phyloP scores from a whole-genome alignment of 1,284 basidiomycete species.

The Apiotrichum gamsii region DNA sequence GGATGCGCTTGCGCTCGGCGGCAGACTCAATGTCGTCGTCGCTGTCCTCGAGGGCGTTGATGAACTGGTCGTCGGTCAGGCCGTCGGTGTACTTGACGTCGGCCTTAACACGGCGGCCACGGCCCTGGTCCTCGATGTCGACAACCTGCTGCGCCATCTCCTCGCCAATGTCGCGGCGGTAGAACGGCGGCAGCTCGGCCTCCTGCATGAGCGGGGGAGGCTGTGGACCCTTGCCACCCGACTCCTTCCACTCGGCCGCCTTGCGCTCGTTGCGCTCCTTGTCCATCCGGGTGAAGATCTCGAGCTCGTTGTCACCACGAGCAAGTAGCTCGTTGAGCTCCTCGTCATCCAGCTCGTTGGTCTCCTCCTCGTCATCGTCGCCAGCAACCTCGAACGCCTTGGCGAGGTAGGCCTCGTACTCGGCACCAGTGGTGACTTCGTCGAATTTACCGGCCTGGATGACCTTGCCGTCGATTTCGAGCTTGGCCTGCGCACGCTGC shows the following conservation, averaged over 20 bases:
- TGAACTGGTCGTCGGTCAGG: slow-evolving; percentile 88
- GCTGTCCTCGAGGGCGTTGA: slow-evolving; percentile 79
- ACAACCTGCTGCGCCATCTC: slow-evolving; percentile 46
- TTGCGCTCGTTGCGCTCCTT: slow-evolving; percentile 68
- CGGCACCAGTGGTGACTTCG: slow-evolving; percentile 95
- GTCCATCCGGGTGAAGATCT: slow-evolving; percentile 80
- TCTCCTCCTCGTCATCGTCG: slow-evolving; percentile 87
- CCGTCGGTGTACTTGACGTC: slow-evolving; percentile 93
- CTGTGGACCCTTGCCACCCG: slow-evolving; percentile 70
- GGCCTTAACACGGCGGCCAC: slow-evolving; percentile 74
- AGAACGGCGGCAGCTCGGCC: slow-evolving; percentile 87
- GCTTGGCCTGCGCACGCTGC: slow-evolving; percentile 87
- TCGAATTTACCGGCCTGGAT: slow-evolving; percentile 99
- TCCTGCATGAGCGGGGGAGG: slow-evolving; percentile 77
- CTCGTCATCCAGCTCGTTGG: slow-evolving; percentile 93
- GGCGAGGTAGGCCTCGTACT: slow-evolving; percentile 91
- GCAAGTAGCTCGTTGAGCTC: slow-evolving; percentile 93
- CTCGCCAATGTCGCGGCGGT: slow-evolving; percentile 57
- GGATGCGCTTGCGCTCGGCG: slow-evolving; percentile 33
- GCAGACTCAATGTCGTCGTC: slow-evolving; percentile 64
- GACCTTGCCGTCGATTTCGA: slow-evolving; percentile 99
- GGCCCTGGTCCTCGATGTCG: slow-evolving; percentile 63
- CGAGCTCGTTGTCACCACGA: slow-evolving; percentile 72
- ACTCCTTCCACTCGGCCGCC: slow-evolving; percentile 63
- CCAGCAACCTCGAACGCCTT: slow-evolving; percentile 53